Percentiles rank a stretch among this genome's conserved stretches.
These are phyloP conservation scores for Mycogone perniciosa DNA, from an alignment of 2,329 filamentous ascomycete species.

Conservation along the genomic window DNA sequence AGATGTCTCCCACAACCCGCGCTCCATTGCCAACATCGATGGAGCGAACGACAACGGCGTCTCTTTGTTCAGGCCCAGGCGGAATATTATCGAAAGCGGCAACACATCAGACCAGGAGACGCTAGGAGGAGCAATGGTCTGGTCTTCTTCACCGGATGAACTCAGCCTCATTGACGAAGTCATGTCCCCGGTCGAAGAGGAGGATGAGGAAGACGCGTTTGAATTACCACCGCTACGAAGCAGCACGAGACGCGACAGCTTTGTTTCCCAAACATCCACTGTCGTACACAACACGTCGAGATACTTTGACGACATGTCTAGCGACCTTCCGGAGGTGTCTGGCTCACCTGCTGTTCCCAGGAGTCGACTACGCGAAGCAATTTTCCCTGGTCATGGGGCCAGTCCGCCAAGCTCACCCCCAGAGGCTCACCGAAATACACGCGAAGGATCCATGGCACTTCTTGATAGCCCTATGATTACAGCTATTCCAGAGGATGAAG, in stretches of 20 bases:
- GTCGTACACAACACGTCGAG: slow-evolving; percentile 32
- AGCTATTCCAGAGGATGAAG: slow-evolving; percentile 36
- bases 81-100: neutral
- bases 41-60: neutral
- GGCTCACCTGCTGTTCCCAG: slow-evolving; percentile 33
- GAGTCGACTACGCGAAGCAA: slow-evolving; percentile 25
- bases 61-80: neutral
- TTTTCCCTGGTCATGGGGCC: slow-evolving; percentile 30
- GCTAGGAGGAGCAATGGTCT: neutral
- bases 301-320: slow-evolving; percentile 35
- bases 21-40: slow-evolving; percentile 2
- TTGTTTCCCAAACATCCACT: slow-evolving; percentile 32
- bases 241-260: slow-evolving; percentile 25
- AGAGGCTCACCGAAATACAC: slow-evolving; percentile 10
- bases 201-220: slow-evolving; percentile 23
- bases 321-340: slow-evolving; percentile 38
- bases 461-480: slow-evolving; percentile 41
- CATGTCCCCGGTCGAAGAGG: slow-evolving; percentile 18
- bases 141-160: slow-evolving; percentile 8
- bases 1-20: neutral
- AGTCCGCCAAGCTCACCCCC: slow-evolving; percentile 47
- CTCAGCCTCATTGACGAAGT: slow-evolving; percentile 12
- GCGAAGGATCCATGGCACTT: slow-evolving; percentile 32
- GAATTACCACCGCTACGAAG: slow-evolving; percentile 32
- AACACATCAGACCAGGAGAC: neutral